These are phyloP conservation scores for Russula griseocarnosa DNA, from an alignment of 768 basidiomycete genomes.

Conservation along the genomic window DNA sequence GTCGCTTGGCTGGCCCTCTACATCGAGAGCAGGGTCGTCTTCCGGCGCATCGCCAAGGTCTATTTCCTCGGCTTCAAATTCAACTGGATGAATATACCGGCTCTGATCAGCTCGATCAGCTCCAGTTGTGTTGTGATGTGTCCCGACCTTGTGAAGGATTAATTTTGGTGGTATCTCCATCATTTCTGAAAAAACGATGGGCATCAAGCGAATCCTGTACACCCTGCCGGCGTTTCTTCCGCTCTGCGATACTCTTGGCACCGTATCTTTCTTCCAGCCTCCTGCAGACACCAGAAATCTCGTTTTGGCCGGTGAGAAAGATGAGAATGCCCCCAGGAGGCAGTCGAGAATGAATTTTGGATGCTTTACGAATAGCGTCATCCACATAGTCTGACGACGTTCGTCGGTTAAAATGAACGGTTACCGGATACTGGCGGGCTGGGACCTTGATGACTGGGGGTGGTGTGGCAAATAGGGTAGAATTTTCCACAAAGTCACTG, in stretches of 20 bases:
- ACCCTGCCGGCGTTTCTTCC: conserved; percentile 39
- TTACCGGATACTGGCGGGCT: conserved; percentile 92
- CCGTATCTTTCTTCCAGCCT: conserved; percentile 79
- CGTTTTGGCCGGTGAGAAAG: conserved; percentile 94
- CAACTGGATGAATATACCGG: conserved; percentile 42
- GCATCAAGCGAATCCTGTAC: conserved; percentile 16
- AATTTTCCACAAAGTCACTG: conserved; percentile 87
- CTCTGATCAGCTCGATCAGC: conserved; percentile 16
- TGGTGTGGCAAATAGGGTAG: conserved; percentile 67
- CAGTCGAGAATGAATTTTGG: conserved; percentile 87
- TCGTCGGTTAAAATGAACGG: conserved; percentile 85
- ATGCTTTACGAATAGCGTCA: conserved; percentile 85
- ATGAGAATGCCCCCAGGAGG: conserved; percentile 92
- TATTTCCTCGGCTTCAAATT: conserved; percentile 77
- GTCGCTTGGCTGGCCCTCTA: conserved; percentile 46
- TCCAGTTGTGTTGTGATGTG: background rate
- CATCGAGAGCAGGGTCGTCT: conserved; percentile 61
- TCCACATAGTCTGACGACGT: conserved; percentile 85
- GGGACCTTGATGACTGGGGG: conserved; percentile 91
- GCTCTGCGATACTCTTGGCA: conserved; percentile 53
- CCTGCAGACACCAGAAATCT: conserved; percentile 82
- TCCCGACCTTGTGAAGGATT: conserved; percentile 48
- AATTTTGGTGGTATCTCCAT: conserved; percentile 29
- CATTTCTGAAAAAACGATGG: conserved; percentile 16
- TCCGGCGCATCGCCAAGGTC: conserved; percentile 54